Base-by-base conservation (phyloP, 129 eudicot species). In the Ambrosia artemisiifolia region DNA sequence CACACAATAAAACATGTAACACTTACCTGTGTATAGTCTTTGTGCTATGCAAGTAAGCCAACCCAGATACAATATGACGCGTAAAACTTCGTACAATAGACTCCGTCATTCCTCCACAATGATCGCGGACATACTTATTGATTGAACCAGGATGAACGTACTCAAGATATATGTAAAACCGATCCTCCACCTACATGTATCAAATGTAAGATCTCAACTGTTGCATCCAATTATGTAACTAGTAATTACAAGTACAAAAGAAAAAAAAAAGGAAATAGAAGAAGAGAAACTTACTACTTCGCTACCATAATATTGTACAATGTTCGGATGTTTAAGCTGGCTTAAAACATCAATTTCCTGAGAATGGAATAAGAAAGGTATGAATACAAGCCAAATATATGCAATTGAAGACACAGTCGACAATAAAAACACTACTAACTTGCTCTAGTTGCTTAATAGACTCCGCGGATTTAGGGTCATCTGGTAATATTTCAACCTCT, bases 61-160 rank as follows among this genome's bases (percentile, higher is more conserved):
- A 67, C 34, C 97, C 99, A 7, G 86, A 95, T 70, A 90, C 87
- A 71, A 95, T 90, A 81, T 95, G 99, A 24, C 97, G 96, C 44
- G 97, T 94, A 70, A 94, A 94, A 75, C 82, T 94, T 49, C 97
- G 85, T 17, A 90, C 91, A 63, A 90, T 83, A 46, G 99, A 78
- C 60, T 94, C 97, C 17, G 94, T 82, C 28, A 94, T 86, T 34
- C 86, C 89, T 82, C 89, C 97, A 86, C 91, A 88, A 71, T 95
- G 97, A 30, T 95, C 99, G 32, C 83, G 88, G 7, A 80, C 85
- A 69, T 90, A 95, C 76, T 83, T 88, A 64, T 85, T 88, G 32
- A 90, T 83, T 62, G 96, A 95, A 79, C 99, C 97, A 51, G 99
- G 99, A 81, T 95, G 95, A 42, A 90, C 94, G 67, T 95, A 95